Percentiles rank a stretch among this genome's conserved stretches.
Evolutionary conservation across 2,329 filamentous ascomycete genomes (phyloP).

Genomic region (Trichoderma semiorbis): DNA sequence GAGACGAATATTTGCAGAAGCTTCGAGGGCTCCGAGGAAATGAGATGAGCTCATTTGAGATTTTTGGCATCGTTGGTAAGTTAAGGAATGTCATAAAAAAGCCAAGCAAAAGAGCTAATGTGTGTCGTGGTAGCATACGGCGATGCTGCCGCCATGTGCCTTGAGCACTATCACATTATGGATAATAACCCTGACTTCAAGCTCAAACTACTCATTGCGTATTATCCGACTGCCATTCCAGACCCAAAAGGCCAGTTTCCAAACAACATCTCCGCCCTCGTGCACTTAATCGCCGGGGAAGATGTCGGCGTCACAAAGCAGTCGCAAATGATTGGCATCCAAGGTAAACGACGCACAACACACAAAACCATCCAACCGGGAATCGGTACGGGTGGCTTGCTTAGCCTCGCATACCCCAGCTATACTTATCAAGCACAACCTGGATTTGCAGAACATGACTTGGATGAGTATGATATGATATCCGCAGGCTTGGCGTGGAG

Average conservation of each 20-base stretch:
- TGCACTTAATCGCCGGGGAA: conserved; percentile 38
- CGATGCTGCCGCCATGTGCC: conserved; percentile 40
- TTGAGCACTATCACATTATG: conserved; percentile 44
- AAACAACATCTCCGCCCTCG: conserved; percentile 36
- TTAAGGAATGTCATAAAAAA: neutral
- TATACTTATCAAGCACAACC: conserved; percentile 48
- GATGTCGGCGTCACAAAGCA: conserved; percentile 41
- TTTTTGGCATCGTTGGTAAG: conserved; percentile 42
- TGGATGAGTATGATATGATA: conserved; percentile 64
- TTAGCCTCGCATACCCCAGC: conserved; percentile 37
- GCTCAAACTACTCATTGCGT: conserved; percentile 42
- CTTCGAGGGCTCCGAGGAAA: conserved; percentile 33
- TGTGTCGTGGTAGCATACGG: conserved; percentile 35
- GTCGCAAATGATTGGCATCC: conserved; percentile 43
- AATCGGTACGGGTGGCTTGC: conserved; percentile 35
- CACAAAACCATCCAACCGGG: conserved; percentile 35
- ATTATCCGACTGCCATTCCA: conserved; percentile 44
- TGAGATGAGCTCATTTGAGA: conserved; percentile 39
- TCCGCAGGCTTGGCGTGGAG: conserved; percentile 65
- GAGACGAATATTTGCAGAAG: conserved; percentile 33
- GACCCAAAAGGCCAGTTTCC: conserved; percentile 42
- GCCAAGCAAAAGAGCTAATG: neutral
- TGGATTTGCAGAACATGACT: conserved; percentile 68
- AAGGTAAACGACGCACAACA: conserved; percentile 40
- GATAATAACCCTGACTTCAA: conserved; percentile 45